Conservation (phyloP, 129 eudicot genomes). For the Flaveria trinervia region DNA sequence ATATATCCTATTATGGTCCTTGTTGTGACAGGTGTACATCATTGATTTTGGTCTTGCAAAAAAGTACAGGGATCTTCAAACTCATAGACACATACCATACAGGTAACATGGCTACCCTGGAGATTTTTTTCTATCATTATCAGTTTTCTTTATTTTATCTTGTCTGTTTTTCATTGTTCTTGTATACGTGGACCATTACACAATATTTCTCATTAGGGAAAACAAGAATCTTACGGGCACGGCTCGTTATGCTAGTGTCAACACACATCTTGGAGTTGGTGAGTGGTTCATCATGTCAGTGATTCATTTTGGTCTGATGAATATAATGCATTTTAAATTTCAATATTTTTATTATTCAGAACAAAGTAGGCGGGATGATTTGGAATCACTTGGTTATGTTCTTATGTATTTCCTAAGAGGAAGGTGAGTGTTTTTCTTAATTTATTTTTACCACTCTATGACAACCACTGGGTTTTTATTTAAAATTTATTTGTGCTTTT, state of each 20-base stretch:
- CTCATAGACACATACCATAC: constrained; percentile 87
- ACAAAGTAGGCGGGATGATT: constrained; percentile 97
- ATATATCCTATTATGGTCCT: constrained; percentile 3
- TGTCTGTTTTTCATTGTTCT: not conserved
- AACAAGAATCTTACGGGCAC: constrained; percentile 98
- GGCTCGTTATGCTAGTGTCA: constrained; percentile 99
- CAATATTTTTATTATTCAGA: constrained; percentile 47
- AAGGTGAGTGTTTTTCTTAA: constrained; percentile 51
- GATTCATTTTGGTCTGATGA: not conserved
- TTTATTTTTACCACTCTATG: not conserved
- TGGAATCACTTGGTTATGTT: constrained; percentile 98
- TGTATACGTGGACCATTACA: constrained; percentile 9
- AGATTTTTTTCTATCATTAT: not conserved
- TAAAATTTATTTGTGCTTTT: constrained; percentile 1
- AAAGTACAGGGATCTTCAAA: constrained; percentile 85
- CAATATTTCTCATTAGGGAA: constrained; percentile 55
- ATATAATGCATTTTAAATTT: not conserved
- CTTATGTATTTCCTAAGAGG: constrained; percentile 97
- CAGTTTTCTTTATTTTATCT: not conserved
- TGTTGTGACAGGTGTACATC: constrained; percentile 56
- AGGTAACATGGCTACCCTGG: constrained; percentile 45
- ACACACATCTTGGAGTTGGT: constrained; percentile 98
- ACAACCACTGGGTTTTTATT: not conserved
- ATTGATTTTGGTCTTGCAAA: constrained; percentile 93
- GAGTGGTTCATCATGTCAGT: constrained; percentile 30